Evolutionary conservation across 225 moss, liverwort and hornwort genomes (phyloP).

Genomic region (Sphagnum contortum): DNA sequence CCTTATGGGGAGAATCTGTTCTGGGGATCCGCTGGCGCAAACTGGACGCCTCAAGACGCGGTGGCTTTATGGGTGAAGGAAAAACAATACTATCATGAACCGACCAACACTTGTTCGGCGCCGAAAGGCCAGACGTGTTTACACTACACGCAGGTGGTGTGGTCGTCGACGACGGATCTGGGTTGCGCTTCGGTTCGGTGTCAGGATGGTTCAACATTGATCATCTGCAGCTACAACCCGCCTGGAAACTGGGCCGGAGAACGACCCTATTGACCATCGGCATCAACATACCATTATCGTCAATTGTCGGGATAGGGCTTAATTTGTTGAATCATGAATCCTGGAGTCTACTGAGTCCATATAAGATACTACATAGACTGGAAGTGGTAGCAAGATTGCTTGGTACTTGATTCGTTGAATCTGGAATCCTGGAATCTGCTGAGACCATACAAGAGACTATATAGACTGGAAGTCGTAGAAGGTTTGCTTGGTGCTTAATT

Average conservation of each 20-base stretch:
- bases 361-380: no score
- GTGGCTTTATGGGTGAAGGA: slow-evolving; percentile 1
- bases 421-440: no score
- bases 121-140: not conserved
- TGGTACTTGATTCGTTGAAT: no score
- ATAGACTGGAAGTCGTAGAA: no score
- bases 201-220: not conserved
- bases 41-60: not conserved
- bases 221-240: slow-evolving; percentile 3
- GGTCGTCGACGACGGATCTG: not conserved
- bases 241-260: not conserved
- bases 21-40: no score
- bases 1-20: slow-evolving; percentile 3
- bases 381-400: no score
- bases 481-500: no score
- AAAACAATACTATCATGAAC: not conserved
- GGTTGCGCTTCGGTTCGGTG: not conserved
- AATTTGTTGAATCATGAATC: no score
- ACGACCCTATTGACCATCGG: not conserved
- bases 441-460: no score
- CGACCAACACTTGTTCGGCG: not conserved
- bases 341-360: no score
- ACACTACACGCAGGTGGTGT: slow-evolving; percentile 7
- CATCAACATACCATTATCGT: no score
- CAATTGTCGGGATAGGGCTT: no score